These are phyloP conservation scores for Heterobasidion annosum DNA, from an alignment of 1,284 basidiomycete species.

Conservation along the genomic window DNA sequence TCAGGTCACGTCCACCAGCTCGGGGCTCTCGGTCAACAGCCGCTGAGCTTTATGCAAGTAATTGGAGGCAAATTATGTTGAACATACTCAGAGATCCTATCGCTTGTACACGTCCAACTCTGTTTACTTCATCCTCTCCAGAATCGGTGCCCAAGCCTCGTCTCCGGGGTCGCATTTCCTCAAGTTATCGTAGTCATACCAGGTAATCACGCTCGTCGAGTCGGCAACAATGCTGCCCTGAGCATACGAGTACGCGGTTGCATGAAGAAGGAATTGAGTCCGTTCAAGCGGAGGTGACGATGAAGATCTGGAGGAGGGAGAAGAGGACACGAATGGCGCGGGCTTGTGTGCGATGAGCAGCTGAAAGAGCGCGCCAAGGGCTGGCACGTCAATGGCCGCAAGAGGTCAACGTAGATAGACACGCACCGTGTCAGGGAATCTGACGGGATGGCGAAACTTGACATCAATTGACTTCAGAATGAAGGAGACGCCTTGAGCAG, in stretches of 20 bases:
- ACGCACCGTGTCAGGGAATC: slow-evolving; percentile 62
- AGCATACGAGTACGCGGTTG: slow-evolving; percentile 51
- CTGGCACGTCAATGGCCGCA: background rate
- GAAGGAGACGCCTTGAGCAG: slow-evolving; percentile 52
- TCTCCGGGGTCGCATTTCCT: slow-evolving; percentile 55
- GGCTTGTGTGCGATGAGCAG: slow-evolving; percentile 56
- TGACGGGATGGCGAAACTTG: slow-evolving; percentile 58
- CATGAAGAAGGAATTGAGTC: slow-evolving; percentile 38
- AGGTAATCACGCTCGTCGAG: slow-evolving; percentile 55
- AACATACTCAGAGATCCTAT: background rate
- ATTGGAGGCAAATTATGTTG: no score
- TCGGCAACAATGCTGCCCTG: slow-evolving; percentile 56
- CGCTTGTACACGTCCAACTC: background rate
- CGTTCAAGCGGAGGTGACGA: slow-evolving; percentile 15
- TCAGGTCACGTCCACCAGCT: no score
- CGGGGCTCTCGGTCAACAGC: no score
- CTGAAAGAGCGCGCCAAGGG: slow-evolving; percentile 19
- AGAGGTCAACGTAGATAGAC: background rate
- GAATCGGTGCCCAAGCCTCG: slow-evolving; percentile 21
- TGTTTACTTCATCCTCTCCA: slow-evolving; percentile 16
- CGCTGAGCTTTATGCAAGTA: no score
- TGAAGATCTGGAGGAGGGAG: slow-evolving; percentile 1
- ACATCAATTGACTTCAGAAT: slow-evolving; percentile 65
- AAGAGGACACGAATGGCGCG: slow-evolving; percentile 10
- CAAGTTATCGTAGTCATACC: slow-evolving; percentile 66